Base-by-base conservation (phyloP, 2,329 filamentous ascomycete genomes). In the Triangularia setosa region DNA sequence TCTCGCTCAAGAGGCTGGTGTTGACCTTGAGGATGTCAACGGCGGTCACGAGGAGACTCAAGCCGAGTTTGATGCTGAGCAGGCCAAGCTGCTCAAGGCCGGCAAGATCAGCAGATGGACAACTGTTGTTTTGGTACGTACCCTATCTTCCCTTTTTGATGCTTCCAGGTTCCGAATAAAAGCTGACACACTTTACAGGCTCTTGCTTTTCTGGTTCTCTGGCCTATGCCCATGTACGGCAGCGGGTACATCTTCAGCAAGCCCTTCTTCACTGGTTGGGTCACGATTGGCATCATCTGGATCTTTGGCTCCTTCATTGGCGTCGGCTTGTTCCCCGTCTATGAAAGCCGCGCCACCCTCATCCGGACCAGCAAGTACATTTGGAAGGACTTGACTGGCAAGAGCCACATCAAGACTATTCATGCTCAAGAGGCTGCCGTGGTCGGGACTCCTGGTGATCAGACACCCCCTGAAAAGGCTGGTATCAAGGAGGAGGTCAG, bases 221-320 rank as follows among this genome's bases (percentile, higher is more conserved):
- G 93, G 92, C 93, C 93, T 0, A 94, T 97, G 84, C 93, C 93
- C 1, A 88, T 97, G 87, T 97, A 95, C 73, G 93, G 92, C 11
- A 83, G 83, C 0, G 85, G 85, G 0, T 97, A 97, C 74, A 84
- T 97, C 61, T 96, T 95, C 78, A 87, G 83, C 75, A 90, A 91
- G 80, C 82, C 82, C 24, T 95, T 95, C 80, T 95, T 94, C 77
- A 91, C 90, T 0, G 90, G 90, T 55, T 94, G 90, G 90, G 86
- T 93, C 11, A 82, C 86, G 1, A 85, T 92, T 8, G 90, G 89
- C 9, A 90, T 95, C 62, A 80, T 93, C 52, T 95, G 91, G 91
- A 83, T 94, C 69, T 92, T 93, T 74, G 86, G 84, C 71, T 90
- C 87, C 2, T 79, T 88, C 1, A 80, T 89, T 62, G 89, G 87